Base-by-base conservation (phyloP, 129 eudicot species). In the Helianthus tuberosus region DNA sequence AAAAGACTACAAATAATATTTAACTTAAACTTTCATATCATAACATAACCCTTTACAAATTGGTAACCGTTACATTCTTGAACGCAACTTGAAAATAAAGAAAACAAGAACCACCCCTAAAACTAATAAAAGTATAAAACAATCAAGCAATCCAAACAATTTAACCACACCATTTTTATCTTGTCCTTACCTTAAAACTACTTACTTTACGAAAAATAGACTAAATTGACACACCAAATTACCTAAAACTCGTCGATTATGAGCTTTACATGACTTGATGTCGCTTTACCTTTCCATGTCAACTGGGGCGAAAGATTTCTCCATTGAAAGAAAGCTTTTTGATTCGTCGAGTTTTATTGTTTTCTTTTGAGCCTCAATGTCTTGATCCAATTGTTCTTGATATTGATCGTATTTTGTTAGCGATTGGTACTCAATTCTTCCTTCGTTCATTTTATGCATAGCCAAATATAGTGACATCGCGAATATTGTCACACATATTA, bases 311-410 rank as follows among this genome's bases (percentile, higher is more conserved):
- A 77, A 79, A 67, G 81, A 76, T 72, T 83, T 90, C 12, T 82
- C 88, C 77, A 75, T 75, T 9, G 13, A 54, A 49, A 85, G 85
- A 85, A 92, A 87, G 58, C 87, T 84, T 41, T 47, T 83, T 1
- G 84, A 64, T 71, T 69, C 82, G 15, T 36, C 85, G 44, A 72
- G 41, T 8, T 29, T 47, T 9, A 55, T 62, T 12, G 16, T 75
- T 52, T 63, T 78, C 77, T 77, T 86, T 62, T 87, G 94, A 36
- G 99, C 89, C 71, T 94, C 99, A 3, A 91, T 81, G 57, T 90
- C 87, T 60, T 77, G 86, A 63, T 29, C 69, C 17, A 16, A 84
- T n/a, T 20, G 23, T 20, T 20, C 23, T 20, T 20, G 23, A 20
- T 20, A 20, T 20, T 74, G 74, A 50, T 79, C 74, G 3, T 81